These are phyloP conservation scores for Elsinoe batatas DNA, from an alignment of 2,329 filamentous ascomycete species.

Conservation along the genomic window DNA sequence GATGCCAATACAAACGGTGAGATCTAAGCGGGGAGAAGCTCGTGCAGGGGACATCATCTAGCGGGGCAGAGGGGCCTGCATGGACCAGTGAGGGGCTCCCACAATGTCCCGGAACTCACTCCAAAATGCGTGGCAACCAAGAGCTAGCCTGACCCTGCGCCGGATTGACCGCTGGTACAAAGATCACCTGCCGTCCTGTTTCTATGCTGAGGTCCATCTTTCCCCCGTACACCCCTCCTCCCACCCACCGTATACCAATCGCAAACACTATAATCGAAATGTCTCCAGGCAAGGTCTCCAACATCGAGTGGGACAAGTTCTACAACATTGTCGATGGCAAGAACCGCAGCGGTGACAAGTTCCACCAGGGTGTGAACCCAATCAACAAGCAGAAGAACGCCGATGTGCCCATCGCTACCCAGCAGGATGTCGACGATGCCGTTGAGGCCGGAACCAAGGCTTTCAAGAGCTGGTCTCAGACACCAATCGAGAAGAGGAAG, in stretches of 20 bases:
- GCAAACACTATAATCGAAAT: conserved; percentile 23
- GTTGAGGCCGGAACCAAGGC: conserved; percentile 29
- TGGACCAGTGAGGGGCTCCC: conserved; percentile 7
- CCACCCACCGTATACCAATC: not conserved
- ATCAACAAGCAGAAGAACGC: conserved; percentile 29
- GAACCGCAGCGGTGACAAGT: conserved; percentile 23
- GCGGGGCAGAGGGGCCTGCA: conserved; percentile 3
- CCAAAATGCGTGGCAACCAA: conserved; percentile 7
- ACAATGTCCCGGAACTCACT: conserved; percentile 1
- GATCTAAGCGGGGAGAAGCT: not conserved
- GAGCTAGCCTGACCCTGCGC: conserved; percentile 6
- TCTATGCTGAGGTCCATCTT: not conserved
- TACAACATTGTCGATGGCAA: conserved; percentile 32
- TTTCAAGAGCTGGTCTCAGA: conserved; percentile 27
- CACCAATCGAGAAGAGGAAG: conserved; percentile 29
- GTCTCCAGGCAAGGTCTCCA: conserved; percentile 36
- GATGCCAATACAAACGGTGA: not conserved
- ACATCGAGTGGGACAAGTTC: conserved; percentile 30
- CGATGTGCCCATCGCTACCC: conserved; percentile 28
- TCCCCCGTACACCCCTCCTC: not conserved
- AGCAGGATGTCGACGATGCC: conserved; percentile 32
- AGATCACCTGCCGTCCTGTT: conserved; percentile 8
- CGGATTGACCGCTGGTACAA: conserved; percentile 3
- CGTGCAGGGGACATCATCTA: not conserved
- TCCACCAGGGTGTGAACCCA: conserved; percentile 28